Base-by-base conservation (phyloP, 73 alveolate genomes). In the Tetrahymena malaccensis region DNA sequence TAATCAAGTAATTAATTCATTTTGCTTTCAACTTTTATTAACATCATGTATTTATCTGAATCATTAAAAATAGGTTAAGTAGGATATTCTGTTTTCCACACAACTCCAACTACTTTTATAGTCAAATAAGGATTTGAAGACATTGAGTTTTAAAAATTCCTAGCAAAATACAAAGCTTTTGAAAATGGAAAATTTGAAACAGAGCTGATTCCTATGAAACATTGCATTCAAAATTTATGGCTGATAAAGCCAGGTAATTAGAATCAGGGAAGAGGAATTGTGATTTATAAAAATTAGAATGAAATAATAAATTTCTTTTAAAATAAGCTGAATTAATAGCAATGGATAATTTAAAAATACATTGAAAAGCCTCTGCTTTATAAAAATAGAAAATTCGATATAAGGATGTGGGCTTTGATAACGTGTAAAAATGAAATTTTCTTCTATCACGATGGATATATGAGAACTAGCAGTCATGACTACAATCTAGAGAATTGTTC, bases 201-300 rank as follows among this genome's bases (percentile, higher is more conserved):
- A 58, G 96, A 94, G 95, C 94, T 97, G 33, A 96, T 98, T 33
- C 99, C 99, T 19, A 93, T 94, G 57, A 96, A 96, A 96, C 99
- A 98, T 83, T 98, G 99, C 34, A 98, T 97, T n/a, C 96, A 97
- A 95, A 98, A 98, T 94, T 94, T 98, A 58, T 98, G 99, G 99
- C 94, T 98, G 27, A 96, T 98, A 34, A 98, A 98, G 96, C 99
- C 99, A 93, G 99, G 98, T 15, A 98, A 97, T 57, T 85, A 97
- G 96, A 98, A 98, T 83, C 96, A 98, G 93, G 99, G 99, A 35
- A 97, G 98, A 94, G 99, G 99, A 96, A 98, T 98, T 94, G 99
- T 98, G 96, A 97, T 98, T 43, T 98, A 96, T 89, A 95, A 98
- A 44, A 95, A 96, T 94, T 27, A 97, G 85, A 97, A 98, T 94